Evolutionary conservation across 331 rosid genomes (phyloP), one percentile per base, ranked within the genome.

Genomic region (Acacia concinna): DNA sequence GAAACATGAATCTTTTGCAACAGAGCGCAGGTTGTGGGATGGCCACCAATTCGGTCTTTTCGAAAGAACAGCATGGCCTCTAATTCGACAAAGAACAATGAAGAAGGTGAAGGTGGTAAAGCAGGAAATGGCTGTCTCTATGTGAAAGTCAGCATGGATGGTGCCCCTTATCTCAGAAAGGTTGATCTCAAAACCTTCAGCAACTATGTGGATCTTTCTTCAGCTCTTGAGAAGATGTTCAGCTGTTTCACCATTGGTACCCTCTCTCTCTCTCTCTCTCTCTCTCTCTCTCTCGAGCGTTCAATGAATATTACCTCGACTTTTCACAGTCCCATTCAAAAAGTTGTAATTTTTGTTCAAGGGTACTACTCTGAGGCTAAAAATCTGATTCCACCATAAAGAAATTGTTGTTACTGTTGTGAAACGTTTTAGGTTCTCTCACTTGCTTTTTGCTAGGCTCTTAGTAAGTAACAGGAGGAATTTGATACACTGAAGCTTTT

Each of bases 1-100:
- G 78, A 82, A 82, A 57, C 30, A 43, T 37, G 8, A 66, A 80
- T 68, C 41, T 49, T 68, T 47, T 87, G 88, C 34, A 77, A 81
- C 94, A 95, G 99, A 87, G 86, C 97, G 77, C 99, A 93, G 79
- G 97, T 91, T 78, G 99, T 95, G 76, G 99, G 99, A 82, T 95
- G 97, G 99, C 99, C 99, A 73, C 99, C 99, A 75, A 93, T 95
- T 77, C 88, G 99, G 82, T 93, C 99, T 12, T 95, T 87, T 71
- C 81, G 97, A 68, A 95, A 95, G 88, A 95, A 85, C 86, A 82
- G 86, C 60, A 88, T 95, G 98, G 90, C 94, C 41, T 85, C 96
- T 18, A 92, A 85, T 86, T 77, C 71, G 73, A 64, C 86, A 2
- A 92, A 95, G 84, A 91, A 79, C 86, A 87, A 67, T 43, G 92